Evolutionary conservation across 371 early-diverging fungal species (phyloP), one percentile per base, ranked within the genome.

Genomic region (Apophysomyces trapeziformis): DNA sequence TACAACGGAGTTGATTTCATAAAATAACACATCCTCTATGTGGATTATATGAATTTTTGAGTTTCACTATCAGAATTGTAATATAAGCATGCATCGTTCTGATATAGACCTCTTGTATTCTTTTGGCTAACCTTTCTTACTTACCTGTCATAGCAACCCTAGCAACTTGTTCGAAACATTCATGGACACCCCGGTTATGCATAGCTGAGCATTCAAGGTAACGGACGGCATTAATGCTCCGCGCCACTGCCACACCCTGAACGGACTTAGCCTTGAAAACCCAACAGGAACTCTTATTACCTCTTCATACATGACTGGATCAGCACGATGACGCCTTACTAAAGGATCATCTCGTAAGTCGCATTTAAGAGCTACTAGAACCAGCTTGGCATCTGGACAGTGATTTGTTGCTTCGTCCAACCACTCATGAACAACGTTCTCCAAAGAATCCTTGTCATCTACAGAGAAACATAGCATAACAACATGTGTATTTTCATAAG

Each of bases 391-490:
- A 14, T 72, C 66, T 1, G 68, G 66, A 60, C 79, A 70, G 43
- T 73, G 39, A n/a, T 67, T 70, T 39, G 38, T 36, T 8, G 78
- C 69, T 50, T 79, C 79, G 11, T 58, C 57, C 21, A 71, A 43
- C 80, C 78, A 80, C 60, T 76, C 69, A 26, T 73, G 36, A 21
- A 57, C 63, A 13, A 81, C 67, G 57, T 78, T 83, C 32, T 80
- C 80, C 46, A 81, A 61, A 43, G 72, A 66, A 60, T 72, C 71
- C 43, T 80, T 81, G 35, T 66, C 58, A 46, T 82, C 82, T 13
- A 81, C 67, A n/a, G 80, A 50, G 60, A 76, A 83, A 50, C 82
- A 81, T n/a, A 81, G 66, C 66, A 81, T 62, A 14, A 83, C 65
- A 7, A 83, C 71, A 46, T 81, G 67, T 18, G 76, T 64, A 59